A percentile compares a stretch with the other conserved stretches of the same genome.
Conservation (phyloP, 2,329 filamentous ascomycete genomes). For the Ophiocordyceps unilateralis region DNA sequence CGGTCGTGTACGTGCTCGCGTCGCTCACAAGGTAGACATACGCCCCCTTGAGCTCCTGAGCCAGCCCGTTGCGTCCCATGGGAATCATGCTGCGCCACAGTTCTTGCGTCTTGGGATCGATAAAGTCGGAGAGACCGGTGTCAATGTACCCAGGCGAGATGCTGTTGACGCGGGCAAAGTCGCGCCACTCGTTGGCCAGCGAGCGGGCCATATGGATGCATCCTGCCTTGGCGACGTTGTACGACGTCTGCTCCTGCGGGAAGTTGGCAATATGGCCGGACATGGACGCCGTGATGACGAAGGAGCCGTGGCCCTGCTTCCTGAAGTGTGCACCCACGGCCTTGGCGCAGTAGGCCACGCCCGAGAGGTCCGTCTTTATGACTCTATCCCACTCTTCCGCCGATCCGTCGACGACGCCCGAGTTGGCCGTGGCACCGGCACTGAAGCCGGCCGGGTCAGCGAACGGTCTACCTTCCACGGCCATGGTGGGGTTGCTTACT, state of each 20-base stretch:
- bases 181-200: slow-evolving; percentile 49
- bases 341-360: slow-evolving; percentile 50
- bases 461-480: no score
- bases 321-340: slow-evolving; percentile 48
- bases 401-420: slow-evolving; percentile 48
- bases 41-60: slow-evolving; percentile 59
- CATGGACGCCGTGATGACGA: slow-evolving; percentile 55
- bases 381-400: slow-evolving; percentile 51
- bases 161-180: slow-evolving; percentile 48
- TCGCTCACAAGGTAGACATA: slow-evolving; percentile 64
- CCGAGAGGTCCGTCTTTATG: slow-evolving; percentile 45
- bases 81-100: slow-evolving; percentile 62
- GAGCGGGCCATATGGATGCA: slow-evolving; percentile 27
- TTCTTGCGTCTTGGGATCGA: slow-evolving; percentile 48
- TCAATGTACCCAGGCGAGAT: slow-evolving; percentile 53
- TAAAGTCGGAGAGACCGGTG: slow-evolving; percentile 50
- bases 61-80: slow-evolving; percentile 49
- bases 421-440: slow-evolving; percentile 52
- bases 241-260: slow-evolving; percentile 50
- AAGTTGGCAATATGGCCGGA: slow-evolving; percentile 54
- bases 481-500: no score
- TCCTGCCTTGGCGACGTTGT: slow-evolving; percentile 47
- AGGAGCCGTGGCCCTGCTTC: slow-evolving; percentile 43
- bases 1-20: slow-evolving; percentile 60
- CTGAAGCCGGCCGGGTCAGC: slow-evolving; percentile 6